Evolutionary conservation across 495 filamentous ascomycete species (phyloP).

Genomic region (Lophiostoma macrostomum): DNA sequence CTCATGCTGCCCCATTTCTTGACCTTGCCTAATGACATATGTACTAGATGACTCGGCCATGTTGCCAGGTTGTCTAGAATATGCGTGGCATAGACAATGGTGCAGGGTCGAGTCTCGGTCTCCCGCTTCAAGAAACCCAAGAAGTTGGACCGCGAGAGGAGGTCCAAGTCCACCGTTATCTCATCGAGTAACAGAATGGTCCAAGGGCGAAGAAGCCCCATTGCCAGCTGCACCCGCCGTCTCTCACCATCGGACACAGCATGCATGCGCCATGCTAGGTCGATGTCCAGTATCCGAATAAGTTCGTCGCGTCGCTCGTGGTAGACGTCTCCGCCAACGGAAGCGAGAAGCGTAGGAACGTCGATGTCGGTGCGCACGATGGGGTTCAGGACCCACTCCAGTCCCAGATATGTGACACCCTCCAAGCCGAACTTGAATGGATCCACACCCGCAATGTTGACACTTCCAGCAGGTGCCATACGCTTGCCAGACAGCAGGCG

Average conservation of each 20-base stretch:
- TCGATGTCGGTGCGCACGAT: constrained; percentile 95
- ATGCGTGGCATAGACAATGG: constrained; percentile 96
- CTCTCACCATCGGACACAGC: constrained; percentile 89
- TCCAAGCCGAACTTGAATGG: constrained; percentile 85
- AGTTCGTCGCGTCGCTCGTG: constrained; percentile 80
- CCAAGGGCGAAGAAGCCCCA: constrained; percentile 96
- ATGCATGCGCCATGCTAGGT: constrained; percentile 90
- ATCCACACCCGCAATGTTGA: constrained; percentile 76
- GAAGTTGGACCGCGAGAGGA: constrained; percentile 79
- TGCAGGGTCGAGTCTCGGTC: constrained; percentile 76
- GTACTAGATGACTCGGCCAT: constrained; percentile 94
- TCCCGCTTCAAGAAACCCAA: constrained; percentile 82
- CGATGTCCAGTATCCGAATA: constrained; percentile 84
- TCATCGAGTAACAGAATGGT: constrained; percentile 86
- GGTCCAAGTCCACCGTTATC: constrained; percentile 94
- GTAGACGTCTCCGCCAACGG: constrained; percentile 82
- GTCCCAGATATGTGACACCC: constrained; percentile 93
- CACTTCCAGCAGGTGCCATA: constrained; percentile 69
- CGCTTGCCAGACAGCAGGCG: constrained; percentile 89
- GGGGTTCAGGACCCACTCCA: constrained; percentile 98
- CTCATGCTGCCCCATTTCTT: constrained; percentile 77
- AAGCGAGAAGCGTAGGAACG: constrained; percentile 76
- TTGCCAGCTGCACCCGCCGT: constrained; percentile 86
- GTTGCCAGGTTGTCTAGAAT: constrained; percentile 88
- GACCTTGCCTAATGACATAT: constrained; percentile 84